Conservation (phyloP, 306 rosid genomes). For the Vigna trinervia region DNA sequence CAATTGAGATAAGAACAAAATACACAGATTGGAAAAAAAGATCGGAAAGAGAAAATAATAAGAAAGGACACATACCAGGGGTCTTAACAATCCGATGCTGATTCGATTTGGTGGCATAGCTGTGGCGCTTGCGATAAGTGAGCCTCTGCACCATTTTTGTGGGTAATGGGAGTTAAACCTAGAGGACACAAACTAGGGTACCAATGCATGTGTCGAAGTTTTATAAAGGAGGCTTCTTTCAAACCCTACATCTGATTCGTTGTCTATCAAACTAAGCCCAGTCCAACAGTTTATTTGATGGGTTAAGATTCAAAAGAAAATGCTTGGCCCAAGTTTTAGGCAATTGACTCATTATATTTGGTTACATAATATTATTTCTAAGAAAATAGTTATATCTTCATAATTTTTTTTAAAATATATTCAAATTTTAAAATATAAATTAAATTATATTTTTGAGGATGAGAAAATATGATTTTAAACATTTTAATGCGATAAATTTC, state of each 20-base stretch:
- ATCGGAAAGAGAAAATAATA: neutral
- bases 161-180: neutral
- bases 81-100: slow-evolving; percentile 86
- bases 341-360: neutral
- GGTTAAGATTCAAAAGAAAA: too few relatives aligned
- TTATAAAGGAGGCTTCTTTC: slow-evolving; percentile 10
- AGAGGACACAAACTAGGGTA: neutral
- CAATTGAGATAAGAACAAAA: neutral
- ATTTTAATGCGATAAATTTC: too few relatives aligned
- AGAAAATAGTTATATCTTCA: neutral
- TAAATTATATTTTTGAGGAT: too few relatives aligned
- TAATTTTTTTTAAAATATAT: too few relatives aligned
- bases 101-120: slow-evolving; percentile 92
- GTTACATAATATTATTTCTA: neutral
- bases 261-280: neutral
- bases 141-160: slow-evolving; percentile 82
- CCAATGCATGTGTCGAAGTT: neutral
- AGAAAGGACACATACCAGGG: slow-evolving; percentile 59
- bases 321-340: neutral
- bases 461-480: neutral
- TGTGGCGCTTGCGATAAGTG: slow-evolving; percentile 78
- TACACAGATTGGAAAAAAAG: neutral
- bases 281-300: neutral
- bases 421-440: too few relatives aligned
- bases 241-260: slow-evolving; percentile 8